phyloP scores from a whole-genome alignment of 192 early-diverging fungal genomes.

The Coemansia guatemalensis region DNA sequence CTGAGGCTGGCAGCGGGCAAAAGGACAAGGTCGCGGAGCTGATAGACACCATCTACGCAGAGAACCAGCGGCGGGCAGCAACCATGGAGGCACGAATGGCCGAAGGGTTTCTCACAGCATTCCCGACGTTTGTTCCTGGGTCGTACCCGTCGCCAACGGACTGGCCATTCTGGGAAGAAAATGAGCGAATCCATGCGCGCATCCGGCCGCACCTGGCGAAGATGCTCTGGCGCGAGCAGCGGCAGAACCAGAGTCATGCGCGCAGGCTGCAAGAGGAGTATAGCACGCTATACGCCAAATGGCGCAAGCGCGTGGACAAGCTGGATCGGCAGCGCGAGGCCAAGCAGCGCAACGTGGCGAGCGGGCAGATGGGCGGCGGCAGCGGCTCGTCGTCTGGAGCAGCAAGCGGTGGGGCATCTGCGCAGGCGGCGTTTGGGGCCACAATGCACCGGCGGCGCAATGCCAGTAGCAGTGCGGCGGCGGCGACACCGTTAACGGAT shows the following conservation, averaged over 20 bases:
- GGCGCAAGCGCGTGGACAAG: slow-evolving; percentile 44
- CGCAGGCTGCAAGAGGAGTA: slow-evolving; percentile 42
- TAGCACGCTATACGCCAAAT: slow-evolving; percentile 38
- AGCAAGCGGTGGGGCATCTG: slow-evolving; percentile 6
- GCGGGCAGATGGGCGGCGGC: background rate
- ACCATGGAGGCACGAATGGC: slow-evolving; percentile 24
- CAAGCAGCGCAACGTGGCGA: slow-evolving; percentile 19
- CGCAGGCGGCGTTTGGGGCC: slow-evolving; percentile 9
- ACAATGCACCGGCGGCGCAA: slow-evolving; percentile 19
- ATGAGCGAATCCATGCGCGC: slow-evolving; percentile 21
- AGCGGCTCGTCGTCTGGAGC: background rate
- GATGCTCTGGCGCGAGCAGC: slow-evolving; percentile 26
- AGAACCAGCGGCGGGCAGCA: slow-evolving; percentile 41
- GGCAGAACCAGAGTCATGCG: slow-evolving; percentile 15
- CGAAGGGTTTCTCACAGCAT: slow-evolving; percentile 29
- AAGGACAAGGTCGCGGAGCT: slow-evolving; percentile 15
- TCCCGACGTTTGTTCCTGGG: slow-evolving; percentile 40
- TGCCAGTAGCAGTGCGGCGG: background rate
- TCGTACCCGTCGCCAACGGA: slow-evolving; percentile 28
- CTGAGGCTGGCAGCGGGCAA: background rate
- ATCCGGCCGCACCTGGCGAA: slow-evolving; percentile 25
- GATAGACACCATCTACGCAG: slow-evolving; percentile 28
- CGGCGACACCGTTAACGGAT: slow-evolving; percentile 11
- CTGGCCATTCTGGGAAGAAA: slow-evolving; percentile 52
- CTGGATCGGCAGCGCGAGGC: slow-evolving; percentile 50